Evolutionary conservation across 345 rosid genomes (phyloP), one percentile per base, ranked within the genome.

Genomic region (Salix brachista): DNA sequence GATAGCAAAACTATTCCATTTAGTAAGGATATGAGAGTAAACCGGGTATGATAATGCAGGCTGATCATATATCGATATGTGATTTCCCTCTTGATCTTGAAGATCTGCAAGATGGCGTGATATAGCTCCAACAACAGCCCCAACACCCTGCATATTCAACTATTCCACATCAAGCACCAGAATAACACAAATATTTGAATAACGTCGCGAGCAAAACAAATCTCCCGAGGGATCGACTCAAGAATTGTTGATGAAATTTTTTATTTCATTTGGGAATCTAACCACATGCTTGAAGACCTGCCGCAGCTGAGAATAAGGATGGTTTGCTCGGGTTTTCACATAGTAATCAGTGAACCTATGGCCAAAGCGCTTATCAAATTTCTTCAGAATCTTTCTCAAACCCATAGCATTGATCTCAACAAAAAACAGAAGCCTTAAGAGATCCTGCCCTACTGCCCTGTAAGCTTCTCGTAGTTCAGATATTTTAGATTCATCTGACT

Each of bases 201-300:
- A 23, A 75, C 41, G 36, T 13, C n/a, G 21, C n/a, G 39, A 12
- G 12, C 46, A 54, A 19, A 5, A 54, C 12, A 5, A 3, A 17
- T 25, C 10, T 30, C 13, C 26, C 26, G 39, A 25, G 19, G 3
- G 2, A 65, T 56, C 4, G 61, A 66, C 54, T 41, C 46, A 70
- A 4, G 54, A 73, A 62, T 60, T 44, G 69, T 69, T 69, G 78
- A 9, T 23, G 67, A 60, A 82, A 79, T 56, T 60, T 48, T 64
- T 48, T 54, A 70, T 77, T 58, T 54, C 70, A 69, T 18, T 70
- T 41, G 8, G 42, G 42, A 61, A 76, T 16, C 76, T 85, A 91
- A 93, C 99, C 97, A 93, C 97, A 76, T 96, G 99, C 89, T 91
- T 96, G 82, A 92, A 96, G 67, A 96, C 98, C 89, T 93, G 99